A percentile compares a stretch with the other conserved stretches of the same genome.
These are phyloP conservation scores for Hippophae gyantsensis DNA, from an alignment of 306 rosid genomes.

Conservation along the genomic window DNA sequence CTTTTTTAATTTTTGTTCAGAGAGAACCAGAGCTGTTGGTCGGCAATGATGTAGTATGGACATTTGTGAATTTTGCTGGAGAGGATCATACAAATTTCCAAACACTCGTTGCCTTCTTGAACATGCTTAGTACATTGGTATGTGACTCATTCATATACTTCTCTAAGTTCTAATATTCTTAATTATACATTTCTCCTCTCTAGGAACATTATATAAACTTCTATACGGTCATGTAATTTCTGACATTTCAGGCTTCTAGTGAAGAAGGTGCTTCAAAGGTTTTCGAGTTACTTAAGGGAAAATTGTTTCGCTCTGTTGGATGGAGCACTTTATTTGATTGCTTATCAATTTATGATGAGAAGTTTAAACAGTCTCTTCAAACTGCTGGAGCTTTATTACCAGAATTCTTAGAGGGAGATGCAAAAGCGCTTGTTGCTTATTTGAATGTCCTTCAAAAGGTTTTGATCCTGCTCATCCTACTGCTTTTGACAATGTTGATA, in stretches of 20 bases:
- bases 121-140: conserved; percentile 96
- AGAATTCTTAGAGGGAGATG: conserved; percentile 93
- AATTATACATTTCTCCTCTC: not conserved
- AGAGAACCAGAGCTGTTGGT: conserved; percentile 89
- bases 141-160: conserved; percentile 12
- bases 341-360: conserved; percentile 87
- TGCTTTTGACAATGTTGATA: conserved; percentile 3
- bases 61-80: conserved; percentile 95
- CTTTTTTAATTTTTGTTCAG: conserved; percentile 31
- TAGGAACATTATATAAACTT: conserved; percentile 5
- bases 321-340: conserved; percentile 96
- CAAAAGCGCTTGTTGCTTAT: conserved; percentile 92
- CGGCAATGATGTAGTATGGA: conserved; percentile 92
- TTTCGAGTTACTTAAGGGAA: conserved; percentile 90
- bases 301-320: conserved; percentile 92
- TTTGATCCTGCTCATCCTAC: not conserved
- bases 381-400: conserved; percentile 76
- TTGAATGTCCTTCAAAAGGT: conserved; percentile 89
- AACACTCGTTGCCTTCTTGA: conserved; percentile 88
- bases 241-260: conserved; percentile 60
- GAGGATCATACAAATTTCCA: conserved; percentile 94
- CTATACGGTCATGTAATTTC: conserved; percentile 4
- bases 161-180: conserved; percentile 9
- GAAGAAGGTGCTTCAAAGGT: conserved; percentile 91
- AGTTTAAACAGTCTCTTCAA: conserved; percentile 88